Evolutionary conservation across 2,329 filamentous ascomycete species (phyloP), one percentile per base, ranked within the genome.

Genomic region (Acephala macrosclerotiorum): DNA sequence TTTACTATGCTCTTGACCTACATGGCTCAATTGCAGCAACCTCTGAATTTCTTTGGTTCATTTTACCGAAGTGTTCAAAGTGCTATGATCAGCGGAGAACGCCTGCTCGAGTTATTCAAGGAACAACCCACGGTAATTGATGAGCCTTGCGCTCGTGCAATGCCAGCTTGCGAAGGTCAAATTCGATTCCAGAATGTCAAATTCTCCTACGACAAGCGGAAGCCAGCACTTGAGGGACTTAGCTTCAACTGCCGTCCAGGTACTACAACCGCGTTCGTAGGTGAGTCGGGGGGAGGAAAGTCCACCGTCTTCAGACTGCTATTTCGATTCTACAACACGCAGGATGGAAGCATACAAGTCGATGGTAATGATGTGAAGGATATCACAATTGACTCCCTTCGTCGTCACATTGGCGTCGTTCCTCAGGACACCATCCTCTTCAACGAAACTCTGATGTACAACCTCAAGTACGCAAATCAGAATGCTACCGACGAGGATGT

Each of bases 11-110:
- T 95, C 66, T 83, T 95, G 70, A 91, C 90, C 3, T 95, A 94
- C 76, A 88, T 95, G 78, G 88, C 88, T 20, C 92, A 96, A 78
- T 82, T 96, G 20, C 92, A 95, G 76, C 89, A 89, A 0, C 92
- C 92, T 0, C 83, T 95, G 66, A 94, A 95, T 78, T 95, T 93
- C 80, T 95, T 96, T 73, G 96, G 95, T 64, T 96, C 94, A 0
- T 98, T 98, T 77, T 99, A 98, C 79, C 88, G 95, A 59, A 96
- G 94, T 68, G 95, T 98, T 6, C 96, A 98, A 79, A 96, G 94
- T 72, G 92, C 95, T 61, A 92, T 99, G 91, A 98, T 99, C 75
- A 97, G 96, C 65, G 94, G 95, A 4, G 96, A 99, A 82, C 90
- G 96, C 20, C 90, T 99, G 77, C 82, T 99, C 62, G 96, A 98